Conservation (phyloP, 2,329 filamentous ascomycete species). For the Fusarium decemcellulare region DNA sequence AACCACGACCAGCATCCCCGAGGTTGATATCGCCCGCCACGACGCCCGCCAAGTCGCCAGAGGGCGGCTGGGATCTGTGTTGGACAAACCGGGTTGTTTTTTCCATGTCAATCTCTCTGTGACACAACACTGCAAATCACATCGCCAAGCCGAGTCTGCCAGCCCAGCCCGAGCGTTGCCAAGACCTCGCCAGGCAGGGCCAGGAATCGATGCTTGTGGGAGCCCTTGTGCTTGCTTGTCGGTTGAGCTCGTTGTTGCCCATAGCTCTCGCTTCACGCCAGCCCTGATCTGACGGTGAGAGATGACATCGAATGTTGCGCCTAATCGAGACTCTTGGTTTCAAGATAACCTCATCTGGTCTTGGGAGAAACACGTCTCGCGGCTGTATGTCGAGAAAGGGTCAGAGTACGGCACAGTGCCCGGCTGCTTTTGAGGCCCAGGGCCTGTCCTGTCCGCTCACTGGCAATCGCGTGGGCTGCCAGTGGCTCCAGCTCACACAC, state of each 20-base stretch:
- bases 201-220: slow-evolving; percentile 36
- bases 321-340: slow-evolving; percentile 25
- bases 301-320: slow-evolving; percentile 39
- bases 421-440: neutral
- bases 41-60: slow-evolving; percentile 16
- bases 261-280: slow-evolving; percentile 17
- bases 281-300: slow-evolving; percentile 30
- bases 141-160: slow-evolving; percentile 32
- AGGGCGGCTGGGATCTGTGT: slow-evolving; percentile 19
- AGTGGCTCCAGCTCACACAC: slow-evolving; percentile 1
- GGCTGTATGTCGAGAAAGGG: neutral
- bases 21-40: slow-evolving; percentile 20
- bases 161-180: slow-evolving; percentile 39
- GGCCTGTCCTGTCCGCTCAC: neutral
- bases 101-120: slow-evolving; percentile 35
- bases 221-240: slow-evolving; percentile 29
- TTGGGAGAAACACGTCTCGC: slow-evolving; percentile 16
- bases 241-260: slow-evolving; percentile 21
- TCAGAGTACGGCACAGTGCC: neutral
- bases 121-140: slow-evolving; percentile 30
- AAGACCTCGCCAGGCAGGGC: slow-evolving; percentile 35
- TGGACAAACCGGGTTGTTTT: slow-evolving; percentile 34
- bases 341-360: slow-evolving; percentile 35
- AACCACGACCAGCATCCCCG: slow-evolving; percentile 11
- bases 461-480: neutral